phyloP scores from a whole-genome alignment of 140 eudicot genomes.

The Anethum foeniculum region DNA sequence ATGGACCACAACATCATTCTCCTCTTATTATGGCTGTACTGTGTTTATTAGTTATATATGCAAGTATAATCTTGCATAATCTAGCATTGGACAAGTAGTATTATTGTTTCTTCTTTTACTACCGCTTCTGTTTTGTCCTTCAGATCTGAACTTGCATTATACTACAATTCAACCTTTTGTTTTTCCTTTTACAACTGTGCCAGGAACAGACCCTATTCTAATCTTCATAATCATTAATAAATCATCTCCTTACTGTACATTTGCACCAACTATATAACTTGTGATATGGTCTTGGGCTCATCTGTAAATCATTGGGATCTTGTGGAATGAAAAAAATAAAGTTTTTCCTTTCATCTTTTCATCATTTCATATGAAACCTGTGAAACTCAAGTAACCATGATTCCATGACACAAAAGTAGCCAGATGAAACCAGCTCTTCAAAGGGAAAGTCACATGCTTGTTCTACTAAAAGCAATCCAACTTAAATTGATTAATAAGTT shows the following conservation, averaged over 20 bases:
- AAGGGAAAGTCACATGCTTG: constrained; percentile 7
- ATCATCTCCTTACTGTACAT: background rate
- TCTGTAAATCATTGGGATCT: background rate
- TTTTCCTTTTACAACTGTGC: background rate
- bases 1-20: constrained; percentile 2
- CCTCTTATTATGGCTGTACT: background rate
- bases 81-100: background rate
- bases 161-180: background rate
- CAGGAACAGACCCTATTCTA: background rate
- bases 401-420: background rate
- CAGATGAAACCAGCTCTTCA: background rate
- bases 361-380: constrained; percentile 10
- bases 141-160: constrained; percentile 8
- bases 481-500: background rate
- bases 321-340: background rate
- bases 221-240: background rate
- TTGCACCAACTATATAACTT: background rate
- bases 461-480: background rate
- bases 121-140: background rate
- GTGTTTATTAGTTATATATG: background rate
- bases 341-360: background rate
- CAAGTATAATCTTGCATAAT: background rate
- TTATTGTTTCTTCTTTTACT: background rate
- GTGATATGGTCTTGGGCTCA: background rate
- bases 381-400: constrained; percentile 13